phyloP scores from a whole-genome alignment of 345 rosid genomes.

The Orychophragmus violaceus region DNA sequence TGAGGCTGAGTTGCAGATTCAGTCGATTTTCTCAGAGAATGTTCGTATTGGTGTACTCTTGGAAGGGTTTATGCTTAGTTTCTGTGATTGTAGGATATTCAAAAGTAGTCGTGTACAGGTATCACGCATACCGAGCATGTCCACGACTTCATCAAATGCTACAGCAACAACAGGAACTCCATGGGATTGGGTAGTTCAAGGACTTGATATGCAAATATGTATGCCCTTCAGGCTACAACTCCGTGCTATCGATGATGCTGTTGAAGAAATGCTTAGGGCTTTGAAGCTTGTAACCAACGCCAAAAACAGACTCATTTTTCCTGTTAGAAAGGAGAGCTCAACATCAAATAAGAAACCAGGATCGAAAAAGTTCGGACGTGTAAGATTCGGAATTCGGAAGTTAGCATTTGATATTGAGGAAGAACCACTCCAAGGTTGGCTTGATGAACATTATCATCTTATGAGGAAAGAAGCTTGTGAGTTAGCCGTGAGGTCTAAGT shows the following conservation, averaged over 20 bases:
- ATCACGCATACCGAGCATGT: slow-evolving; percentile 71
- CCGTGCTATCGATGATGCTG: slow-evolving; percentile 93
- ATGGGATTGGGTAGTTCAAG: slow-evolving; percentile 80
- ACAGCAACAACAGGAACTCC: slow-evolving; percentile 25
- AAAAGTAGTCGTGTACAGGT: slow-evolving; percentile 90
- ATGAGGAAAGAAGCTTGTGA: slow-evolving; percentile 80
- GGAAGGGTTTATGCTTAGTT: slow-evolving; percentile 74
- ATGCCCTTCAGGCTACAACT: slow-evolving; percentile 81
- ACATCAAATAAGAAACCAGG: slow-evolving; percentile 64
- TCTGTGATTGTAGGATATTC: slow-evolving; percentile 67
- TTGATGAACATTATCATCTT: slow-evolving; percentile 81
- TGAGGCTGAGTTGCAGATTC: slow-evolving; percentile 68
- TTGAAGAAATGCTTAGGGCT: slow-evolving; percentile 90
- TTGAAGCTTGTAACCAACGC: slow-evolving; percentile 75
- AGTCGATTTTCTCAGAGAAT: slow-evolving; percentile 97
- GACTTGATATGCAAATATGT: slow-evolving; percentile 73
- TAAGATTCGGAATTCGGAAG: slow-evolving; percentile 66
- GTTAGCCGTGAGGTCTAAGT: slow-evolving; percentile 73
- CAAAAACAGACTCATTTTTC: slow-evolving; percentile 50
- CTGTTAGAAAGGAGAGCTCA: slow-evolving; percentile 57
- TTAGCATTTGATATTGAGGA: slow-evolving; percentile 85
- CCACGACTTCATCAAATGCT: slow-evolving; percentile 46
- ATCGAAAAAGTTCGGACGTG: slow-evolving; percentile 52
- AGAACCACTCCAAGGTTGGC: slow-evolving; percentile 98
- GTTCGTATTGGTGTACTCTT: slow-evolving; percentile 90